Evolutionary conservation across 805 yeast species (phyloP), one percentile per base, ranked within the genome.

Genomic region (Yamadazyma philogaea): DNA sequence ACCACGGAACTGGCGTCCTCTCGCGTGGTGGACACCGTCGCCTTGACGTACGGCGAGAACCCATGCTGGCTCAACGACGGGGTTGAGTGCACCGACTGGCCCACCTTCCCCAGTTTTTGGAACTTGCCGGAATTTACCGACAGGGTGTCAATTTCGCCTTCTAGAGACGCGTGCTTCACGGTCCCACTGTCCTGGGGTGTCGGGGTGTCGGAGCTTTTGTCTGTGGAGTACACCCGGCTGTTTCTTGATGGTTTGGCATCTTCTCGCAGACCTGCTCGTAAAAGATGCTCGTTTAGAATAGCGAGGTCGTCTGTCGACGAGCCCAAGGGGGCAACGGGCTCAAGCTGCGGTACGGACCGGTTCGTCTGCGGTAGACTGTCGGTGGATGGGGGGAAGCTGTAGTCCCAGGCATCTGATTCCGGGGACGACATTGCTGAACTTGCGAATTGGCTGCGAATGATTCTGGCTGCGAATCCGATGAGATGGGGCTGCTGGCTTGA

Each of bases 1-100:
- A 57, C 45, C 17, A 55, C 47, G 26, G 75, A 66, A 34, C 60
- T 72, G 15, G 77, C 81, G 50, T 77, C 80, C 24, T 74, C 67
- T 37, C 28, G 28, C 28, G 28, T 24, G n/a, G 28, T 24, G 28
- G 28, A 11, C 4, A 24, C 28, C 10, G 28, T 24, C 8, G 28
- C 28, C 8, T 24, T 24, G 10, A 24, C 28, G 10, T 24, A 24
- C 3, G 28, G 28, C 12, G 28, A 24, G 12, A 24, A 24, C 12
- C 28, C 28, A 7, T 24, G 28, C 28, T 11, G 28, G 12, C 28
- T 24, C 8, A 24, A 24, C 28, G 28, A 24, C 3, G 28, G 28
- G 12, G 28, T 24, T 4, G 28, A 24, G 12, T 24, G 28, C 10
- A 24, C 8, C 8, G 28, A 24, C 12, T 24, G 28, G 28, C 12